Conservation (phyloP, 2,329 filamentous ascomycete genomes). For the Monosporascus sp. region DNA sequence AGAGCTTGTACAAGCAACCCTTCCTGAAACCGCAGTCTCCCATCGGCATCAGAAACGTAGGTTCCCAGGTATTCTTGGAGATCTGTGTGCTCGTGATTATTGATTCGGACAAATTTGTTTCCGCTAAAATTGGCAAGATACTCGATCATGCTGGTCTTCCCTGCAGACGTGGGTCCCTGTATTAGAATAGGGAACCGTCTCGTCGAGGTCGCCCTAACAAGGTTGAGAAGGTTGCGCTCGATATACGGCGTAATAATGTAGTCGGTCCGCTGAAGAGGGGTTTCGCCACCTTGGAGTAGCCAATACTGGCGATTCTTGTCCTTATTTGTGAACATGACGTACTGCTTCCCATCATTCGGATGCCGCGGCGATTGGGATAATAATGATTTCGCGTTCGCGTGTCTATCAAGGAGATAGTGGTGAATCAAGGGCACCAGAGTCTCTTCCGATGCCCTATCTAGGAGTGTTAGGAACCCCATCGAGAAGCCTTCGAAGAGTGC, state of each 20-base stretch:
- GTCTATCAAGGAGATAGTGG: conserved; percentile 69
- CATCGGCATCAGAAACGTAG: conserved; percentile 81
- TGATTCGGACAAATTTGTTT: conserved; percentile 96
- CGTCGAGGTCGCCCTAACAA: conserved; percentile 90
- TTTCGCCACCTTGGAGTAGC: conserved; percentile 70
- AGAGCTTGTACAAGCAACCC: conserved; percentile 89
- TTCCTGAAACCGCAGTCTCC: conserved; percentile 85
- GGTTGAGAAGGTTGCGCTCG: conserved; percentile 86
- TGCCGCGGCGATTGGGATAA: conserved; percentile 73
- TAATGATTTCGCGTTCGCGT: conserved; percentile 64
- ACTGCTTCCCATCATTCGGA: conserved; percentile 69
- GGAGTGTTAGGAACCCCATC: conserved; percentile 92
- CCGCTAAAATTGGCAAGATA: conserved; percentile 95
- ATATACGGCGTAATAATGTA: conserved; percentile 98
- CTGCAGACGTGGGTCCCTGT: conserved; percentile 93
- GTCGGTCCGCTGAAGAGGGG: conserved; percentile 68
- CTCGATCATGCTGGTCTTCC: conserved; percentile 99
- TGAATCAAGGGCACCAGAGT: conserved; percentile 75
- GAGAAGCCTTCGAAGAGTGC: conserved; percentile 93
- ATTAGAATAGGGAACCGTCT: conserved; percentile 88
- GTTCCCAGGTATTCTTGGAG: conserved; percentile 96
- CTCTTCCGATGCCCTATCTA: conserved; percentile 76
- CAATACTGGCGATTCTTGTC: conserved; percentile 72
- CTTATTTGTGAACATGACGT: conserved; percentile 71
- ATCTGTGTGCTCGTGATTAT: conserved; percentile 99